These are phyloP conservation scores for Solanum sejunctum DNA, from an alignment of 257 asterid genomes.

Conservation along the genomic window DNA sequence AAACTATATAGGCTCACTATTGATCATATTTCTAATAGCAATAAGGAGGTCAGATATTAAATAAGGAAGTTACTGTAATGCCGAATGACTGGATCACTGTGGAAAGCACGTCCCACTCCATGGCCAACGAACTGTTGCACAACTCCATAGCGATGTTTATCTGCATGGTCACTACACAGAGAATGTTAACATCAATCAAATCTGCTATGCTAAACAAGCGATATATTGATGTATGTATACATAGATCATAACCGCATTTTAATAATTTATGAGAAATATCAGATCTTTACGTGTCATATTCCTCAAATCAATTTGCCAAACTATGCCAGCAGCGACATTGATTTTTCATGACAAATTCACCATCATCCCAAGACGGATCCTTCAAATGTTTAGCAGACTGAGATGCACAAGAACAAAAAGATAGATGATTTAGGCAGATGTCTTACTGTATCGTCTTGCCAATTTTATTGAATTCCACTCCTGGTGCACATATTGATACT, in stretches of 20 bases:
- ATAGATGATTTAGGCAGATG: constrained; percentile 1
- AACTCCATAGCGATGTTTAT: constrained; percentile 66
- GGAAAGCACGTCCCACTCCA: constrained; percentile 91
- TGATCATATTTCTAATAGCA: neutral
- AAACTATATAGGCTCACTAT: neutral
- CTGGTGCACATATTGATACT: constrained; percentile 84
- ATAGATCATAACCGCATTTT: neutral
- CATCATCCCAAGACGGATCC: neutral
- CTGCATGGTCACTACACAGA: constrained; percentile 72
- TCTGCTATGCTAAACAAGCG: neutral
- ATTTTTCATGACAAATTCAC: neutral
- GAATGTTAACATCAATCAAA: constrained; percentile 16
- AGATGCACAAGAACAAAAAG: neutral
- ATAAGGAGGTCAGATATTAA: neutral
- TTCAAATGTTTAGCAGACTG: neutral
- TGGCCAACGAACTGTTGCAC: constrained; percentile 93
- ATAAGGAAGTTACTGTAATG: constrained; percentile 48
- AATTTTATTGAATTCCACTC: constrained; percentile 66
- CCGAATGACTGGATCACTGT: constrained; percentile 78
- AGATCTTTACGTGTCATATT: neutral
- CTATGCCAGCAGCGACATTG: neutral
- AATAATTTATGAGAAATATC: neutral
- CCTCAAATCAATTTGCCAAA: neutral
- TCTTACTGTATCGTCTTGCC: constrained; percentile 90
- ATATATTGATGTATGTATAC: neutral